Conservation (phyloP, 2,329 filamentous ascomycete genomes). For the Colletotrichum sp. region DNA sequence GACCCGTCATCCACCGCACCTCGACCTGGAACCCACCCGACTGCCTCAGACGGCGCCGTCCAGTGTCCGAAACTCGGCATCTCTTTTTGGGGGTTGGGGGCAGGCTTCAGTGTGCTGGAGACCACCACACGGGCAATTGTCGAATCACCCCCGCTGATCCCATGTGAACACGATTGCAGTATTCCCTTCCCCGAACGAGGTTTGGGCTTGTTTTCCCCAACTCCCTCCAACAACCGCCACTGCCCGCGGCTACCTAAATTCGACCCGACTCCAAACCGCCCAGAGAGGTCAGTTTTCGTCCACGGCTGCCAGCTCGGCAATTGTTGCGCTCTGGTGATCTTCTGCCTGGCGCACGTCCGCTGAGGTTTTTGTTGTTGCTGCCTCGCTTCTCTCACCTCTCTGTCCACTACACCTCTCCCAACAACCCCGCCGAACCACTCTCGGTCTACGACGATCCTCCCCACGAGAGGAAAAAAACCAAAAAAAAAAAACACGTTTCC, state of each 20-base stretch:
- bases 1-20: not conserved
- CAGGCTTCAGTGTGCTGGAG: not conserved
- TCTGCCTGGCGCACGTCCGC: not conserved
- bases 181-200: not conserved
- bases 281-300: not conserved
- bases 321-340: not conserved
- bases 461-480: not conserved
- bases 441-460: not conserved
- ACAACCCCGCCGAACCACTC: not conserved
- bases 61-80: constrained; percentile 17
- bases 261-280: not conserved
- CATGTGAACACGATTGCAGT: constrained; percentile 23
- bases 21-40: not conserved
- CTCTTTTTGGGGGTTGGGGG: not conserved
- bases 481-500: not conserved
- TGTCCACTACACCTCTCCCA: not conserved
- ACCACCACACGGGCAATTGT: not conserved
- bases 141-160: constrained; percentile 18
- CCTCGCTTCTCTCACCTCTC: not conserved
- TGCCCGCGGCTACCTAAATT: not conserved
- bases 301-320: constrained; percentile 8
- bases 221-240: constrained; percentile 11
- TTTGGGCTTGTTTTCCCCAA: constrained; percentile 5
- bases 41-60: not conserved
- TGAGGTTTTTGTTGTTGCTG: not conserved